phyloP scores from a whole-genome alignment of 2,329 filamentous ascomycete species.

The Cytospora mali region DNA sequence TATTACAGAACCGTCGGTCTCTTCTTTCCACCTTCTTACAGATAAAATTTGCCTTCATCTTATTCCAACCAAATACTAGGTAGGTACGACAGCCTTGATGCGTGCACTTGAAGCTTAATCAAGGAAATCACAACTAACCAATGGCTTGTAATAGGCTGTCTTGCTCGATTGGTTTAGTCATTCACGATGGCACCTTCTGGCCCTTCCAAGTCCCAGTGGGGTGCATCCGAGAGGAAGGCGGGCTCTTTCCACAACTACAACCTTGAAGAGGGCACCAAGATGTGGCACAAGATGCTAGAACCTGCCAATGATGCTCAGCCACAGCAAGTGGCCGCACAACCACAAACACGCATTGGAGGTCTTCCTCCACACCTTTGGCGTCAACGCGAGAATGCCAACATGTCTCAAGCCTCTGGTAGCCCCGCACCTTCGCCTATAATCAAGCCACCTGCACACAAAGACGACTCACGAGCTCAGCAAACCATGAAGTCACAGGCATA shows the following conservation, averaged over 20 bases:
- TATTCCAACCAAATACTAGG: background rate
- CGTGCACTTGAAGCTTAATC: background rate
- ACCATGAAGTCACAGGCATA: background rate
- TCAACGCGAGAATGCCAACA: background rate
- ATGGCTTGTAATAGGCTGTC: background rate
- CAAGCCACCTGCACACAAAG: constrained; percentile 2
- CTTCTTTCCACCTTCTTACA: background rate
- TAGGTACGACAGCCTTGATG: background rate
- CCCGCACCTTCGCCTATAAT: background rate
- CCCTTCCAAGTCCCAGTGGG: background rate
- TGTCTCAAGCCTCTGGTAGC: background rate
- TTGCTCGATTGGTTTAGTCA: background rate
- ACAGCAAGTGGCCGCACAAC: background rate
- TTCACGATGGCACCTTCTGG: background rate
- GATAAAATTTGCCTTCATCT: background rate
- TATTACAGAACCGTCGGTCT: background rate
- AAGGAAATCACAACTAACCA: background rate
- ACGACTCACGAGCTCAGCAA: background rate
- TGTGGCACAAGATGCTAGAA: background rate
- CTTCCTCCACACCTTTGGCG: constrained; percentile 8
- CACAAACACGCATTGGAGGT: background rate
- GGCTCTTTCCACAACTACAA: background rate
- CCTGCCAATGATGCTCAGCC: too few relatives aligned
- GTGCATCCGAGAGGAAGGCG: background rate
- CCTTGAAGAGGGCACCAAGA: background rate